Evolutionary conservation across 163 green algal genomes (phyloP).

Genomic region (Scenedesmus sp.): DNA sequence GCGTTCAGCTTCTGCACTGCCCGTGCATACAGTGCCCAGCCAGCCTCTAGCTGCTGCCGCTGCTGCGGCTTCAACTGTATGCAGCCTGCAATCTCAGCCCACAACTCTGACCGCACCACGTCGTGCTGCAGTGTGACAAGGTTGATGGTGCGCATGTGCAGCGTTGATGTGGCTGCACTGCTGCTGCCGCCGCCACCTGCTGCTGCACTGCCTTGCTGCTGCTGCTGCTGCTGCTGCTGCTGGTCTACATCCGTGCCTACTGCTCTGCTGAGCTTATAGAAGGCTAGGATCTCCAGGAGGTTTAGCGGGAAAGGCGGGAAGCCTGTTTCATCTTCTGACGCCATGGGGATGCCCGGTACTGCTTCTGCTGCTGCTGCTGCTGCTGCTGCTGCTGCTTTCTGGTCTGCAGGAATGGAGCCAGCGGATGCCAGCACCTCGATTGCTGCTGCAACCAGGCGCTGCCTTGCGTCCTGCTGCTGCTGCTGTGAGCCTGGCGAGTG

Average conservation of each 20-base stretch:
- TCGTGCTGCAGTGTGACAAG: conserved; percentile 5
- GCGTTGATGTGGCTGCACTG: background rate
- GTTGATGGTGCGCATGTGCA: background rate
- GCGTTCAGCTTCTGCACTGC: background rate
- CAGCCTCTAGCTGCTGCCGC: conserved; percentile 13
- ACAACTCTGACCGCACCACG: background rate
- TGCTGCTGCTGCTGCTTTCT: background rate
- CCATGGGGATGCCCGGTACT: background rate
- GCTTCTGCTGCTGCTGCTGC: background rate
- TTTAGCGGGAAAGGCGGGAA: background rate
- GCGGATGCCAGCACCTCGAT: background rate
- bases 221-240: background rate
- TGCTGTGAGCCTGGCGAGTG: background rate
- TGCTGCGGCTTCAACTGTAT: background rate
- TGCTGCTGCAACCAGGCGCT: background rate
- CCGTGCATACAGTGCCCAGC: background rate
- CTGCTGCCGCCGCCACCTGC: background rate
- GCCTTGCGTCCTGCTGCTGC: background rate
- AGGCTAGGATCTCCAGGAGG: background rate
- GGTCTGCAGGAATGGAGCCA: background rate
- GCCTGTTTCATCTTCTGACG: background rate
- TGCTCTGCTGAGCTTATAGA: background rate
- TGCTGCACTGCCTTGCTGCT: background rate
- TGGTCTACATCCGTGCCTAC: background rate
- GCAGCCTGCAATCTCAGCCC: background rate